A percentile compares a stretch with the other conserved stretches of the same genome.
phyloP scores from a whole-genome alignment of 768 basidiomycete species.

The Gymnopilus junonius region DNA sequence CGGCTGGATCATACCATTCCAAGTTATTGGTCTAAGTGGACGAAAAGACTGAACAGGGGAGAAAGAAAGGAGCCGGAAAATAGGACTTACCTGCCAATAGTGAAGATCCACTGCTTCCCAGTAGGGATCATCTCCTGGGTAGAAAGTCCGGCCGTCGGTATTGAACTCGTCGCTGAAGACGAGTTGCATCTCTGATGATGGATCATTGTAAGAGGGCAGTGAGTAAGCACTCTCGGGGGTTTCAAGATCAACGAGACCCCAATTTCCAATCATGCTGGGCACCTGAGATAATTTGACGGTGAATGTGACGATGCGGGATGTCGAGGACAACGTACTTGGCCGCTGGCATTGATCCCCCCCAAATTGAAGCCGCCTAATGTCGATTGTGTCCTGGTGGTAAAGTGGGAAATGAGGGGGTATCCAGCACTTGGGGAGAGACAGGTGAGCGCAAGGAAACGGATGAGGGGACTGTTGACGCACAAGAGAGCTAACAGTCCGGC shows the following conservation, averaged over 20 bases:
- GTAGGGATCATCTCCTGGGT: slow-evolving; percentile 88
- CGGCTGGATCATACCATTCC: slow-evolving; percentile 90
- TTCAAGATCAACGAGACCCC: slow-evolving; percentile 74
- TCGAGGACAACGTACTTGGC: slow-evolving; percentile 52
- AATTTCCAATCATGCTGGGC: slow-evolving; percentile 63
- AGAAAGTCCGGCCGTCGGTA: slow-evolving; percentile 77
- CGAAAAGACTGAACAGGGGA: not conserved
- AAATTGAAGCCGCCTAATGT: slow-evolving; percentile 69
- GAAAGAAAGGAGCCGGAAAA: not conserved
- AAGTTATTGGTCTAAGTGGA: slow-evolving; percentile 62
- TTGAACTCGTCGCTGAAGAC: slow-evolving; percentile 94
- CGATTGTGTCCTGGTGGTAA: slow-evolving; percentile 47
- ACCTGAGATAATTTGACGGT: slow-evolving; percentile 39
- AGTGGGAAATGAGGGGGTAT: slow-evolving; percentile 65
- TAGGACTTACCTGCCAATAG: slow-evolving; percentile 63
- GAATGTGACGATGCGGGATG: not conserved
- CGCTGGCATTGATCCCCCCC: slow-evolving; percentile 77
- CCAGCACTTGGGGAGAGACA: slow-evolving; percentile 50
- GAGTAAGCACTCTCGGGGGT: slow-evolving; percentile 69
- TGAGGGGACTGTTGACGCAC: slow-evolving; percentile 40
- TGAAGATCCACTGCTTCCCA: slow-evolving; percentile 87
- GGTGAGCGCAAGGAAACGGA: slow-evolving; percentile 1
- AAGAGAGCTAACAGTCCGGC: slow-evolving; percentile 61
- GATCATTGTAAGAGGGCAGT: slow-evolving; percentile 53
- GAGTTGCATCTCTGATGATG: slow-evolving; percentile 60